A percentile compares a stretch with the other conserved stretches of the same genome.
These are phyloP conservation scores for Ganoderma sinense DNA, from an alignment of 1,284 basidiomycete genomes.

Conservation along the genomic window DNA sequence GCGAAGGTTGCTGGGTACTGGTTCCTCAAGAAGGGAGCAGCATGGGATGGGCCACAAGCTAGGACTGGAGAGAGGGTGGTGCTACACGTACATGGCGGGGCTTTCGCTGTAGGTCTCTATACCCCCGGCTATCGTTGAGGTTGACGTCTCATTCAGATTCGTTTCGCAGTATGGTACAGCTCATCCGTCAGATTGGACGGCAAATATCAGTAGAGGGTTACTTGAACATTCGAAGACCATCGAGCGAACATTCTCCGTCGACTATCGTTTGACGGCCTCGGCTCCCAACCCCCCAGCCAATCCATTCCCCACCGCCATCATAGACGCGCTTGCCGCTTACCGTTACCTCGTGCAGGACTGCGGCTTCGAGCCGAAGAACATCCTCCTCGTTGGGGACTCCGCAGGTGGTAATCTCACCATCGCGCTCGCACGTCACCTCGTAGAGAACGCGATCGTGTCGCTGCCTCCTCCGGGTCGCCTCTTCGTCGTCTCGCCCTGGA, in stretches of 20 bases:
- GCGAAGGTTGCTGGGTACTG: slow-evolving; percentile 47
- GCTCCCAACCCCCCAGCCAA: slow-evolving; percentile 35
- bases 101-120: slow-evolving; percentile 36
- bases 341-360: slow-evolving; percentile 57
- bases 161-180: slow-evolving; percentile 41
- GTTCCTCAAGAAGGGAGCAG: slow-evolving; percentile 36
- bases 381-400: slow-evolving; percentile 76
- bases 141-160: background rate
- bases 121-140: background rate
- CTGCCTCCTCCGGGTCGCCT: slow-evolving; percentile 45
- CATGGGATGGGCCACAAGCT: slow-evolving; percentile 31
- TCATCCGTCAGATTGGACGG: slow-evolving; percentile 21
- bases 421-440: slow-evolving; percentile 57
- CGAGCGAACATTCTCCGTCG: slow-evolving; percentile 35
- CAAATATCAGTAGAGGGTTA: slow-evolving; percentile 29
- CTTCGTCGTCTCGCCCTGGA: slow-evolving; percentile 65
- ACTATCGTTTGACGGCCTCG: slow-evolving; percentile 41
- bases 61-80: slow-evolving; percentile 52
- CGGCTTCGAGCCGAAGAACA: slow-evolving; percentile 50
- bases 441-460: slow-evolving; percentile 42
- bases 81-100: slow-evolving; percentile 59
- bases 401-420: slow-evolving; percentile 74
- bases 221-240: slow-evolving; percentile 20
- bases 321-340: slow-evolving; percentile 70
- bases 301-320: slow-evolving; percentile 68